A percentile compares a stretch with the other conserved stretches of the same genome.
These are phyloP conservation scores for Amylocarpus encephaloides DNA, from an alignment of 2,329 filamentous ascomycete genomes.

Conservation along the genomic window DNA sequence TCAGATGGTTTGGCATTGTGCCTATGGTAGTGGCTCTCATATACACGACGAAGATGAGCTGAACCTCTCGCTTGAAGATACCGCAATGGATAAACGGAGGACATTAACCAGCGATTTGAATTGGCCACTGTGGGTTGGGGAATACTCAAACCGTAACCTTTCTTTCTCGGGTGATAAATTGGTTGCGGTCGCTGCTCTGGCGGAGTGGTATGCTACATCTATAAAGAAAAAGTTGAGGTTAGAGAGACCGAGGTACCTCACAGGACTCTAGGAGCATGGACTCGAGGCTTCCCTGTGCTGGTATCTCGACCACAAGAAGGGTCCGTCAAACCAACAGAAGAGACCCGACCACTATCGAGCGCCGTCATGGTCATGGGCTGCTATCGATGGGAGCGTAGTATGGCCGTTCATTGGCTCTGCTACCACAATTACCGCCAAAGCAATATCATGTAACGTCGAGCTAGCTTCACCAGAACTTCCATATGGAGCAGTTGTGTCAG, in stretches of 20 bases:
- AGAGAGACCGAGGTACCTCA: neutral
- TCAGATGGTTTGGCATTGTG: neutral
- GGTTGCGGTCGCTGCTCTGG: neutral
- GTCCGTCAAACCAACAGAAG: neutral
- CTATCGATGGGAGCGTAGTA: neutral
- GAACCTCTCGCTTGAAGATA: neutral
- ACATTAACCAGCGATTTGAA: neutral
- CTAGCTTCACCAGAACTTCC: neutral
- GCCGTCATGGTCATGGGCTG: conserved; percentile 3
- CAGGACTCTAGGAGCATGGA: conserved; percentile 1
- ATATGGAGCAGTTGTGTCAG: neutral
- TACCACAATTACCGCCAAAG: too few relatives aligned
- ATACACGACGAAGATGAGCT: neutral
- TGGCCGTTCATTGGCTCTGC: neutral
- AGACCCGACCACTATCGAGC: neutral
- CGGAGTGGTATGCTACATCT: neutral
- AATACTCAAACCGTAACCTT: neutral
- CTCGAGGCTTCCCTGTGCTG: neutral
- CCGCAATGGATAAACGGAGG: neutral
- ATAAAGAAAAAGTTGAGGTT: neutral
- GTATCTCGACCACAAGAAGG: neutral
- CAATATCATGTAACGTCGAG: too few relatives aligned
- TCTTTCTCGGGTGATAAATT: neutral
- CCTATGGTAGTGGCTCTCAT: neutral
- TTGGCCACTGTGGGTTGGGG: neutral